Evolutionary conservation across 805 yeast species (phyloP).

Genomic region (Nakazawaea laoshanensis): DNA sequence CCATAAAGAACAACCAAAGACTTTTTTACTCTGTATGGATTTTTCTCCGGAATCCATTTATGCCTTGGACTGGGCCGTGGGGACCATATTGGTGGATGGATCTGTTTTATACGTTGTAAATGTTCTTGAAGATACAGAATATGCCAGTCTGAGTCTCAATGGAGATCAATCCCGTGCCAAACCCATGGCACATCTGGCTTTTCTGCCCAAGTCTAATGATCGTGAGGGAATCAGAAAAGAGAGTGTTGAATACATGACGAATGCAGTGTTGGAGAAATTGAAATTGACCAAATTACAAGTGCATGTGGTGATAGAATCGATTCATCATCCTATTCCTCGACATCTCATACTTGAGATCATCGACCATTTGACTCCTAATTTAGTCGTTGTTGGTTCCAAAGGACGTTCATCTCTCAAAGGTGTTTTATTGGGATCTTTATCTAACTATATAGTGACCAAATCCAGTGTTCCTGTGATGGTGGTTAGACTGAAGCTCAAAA

Average conservation of each 20-base stretch:
- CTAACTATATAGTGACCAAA: conserved; percentile 65
- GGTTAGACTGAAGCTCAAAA: conserved; percentile 63
- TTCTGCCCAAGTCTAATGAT: conserved; percentile 8
- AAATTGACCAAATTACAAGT: conserved; percentile 63
- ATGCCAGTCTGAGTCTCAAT: conserved; percentile 24
- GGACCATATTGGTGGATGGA: conserved; percentile 76
- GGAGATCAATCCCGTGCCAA: conserved; percentile 20
- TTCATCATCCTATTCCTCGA: conserved; percentile 69
- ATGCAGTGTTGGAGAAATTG: conserved; percentile 32
- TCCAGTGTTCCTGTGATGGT: conserved; percentile 77
- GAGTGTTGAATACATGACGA: conserved; percentile 35
- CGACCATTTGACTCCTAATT: conserved; percentile 62
- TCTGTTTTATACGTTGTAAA: conserved; percentile 70
- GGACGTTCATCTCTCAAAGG: conserved; percentile 70
- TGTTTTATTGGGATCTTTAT: conserved; percentile 62
- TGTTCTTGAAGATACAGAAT: conserved; percentile 38
- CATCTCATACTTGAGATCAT: conserved; percentile 63
- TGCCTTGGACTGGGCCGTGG: conserved; percentile 84
- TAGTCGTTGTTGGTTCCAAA: conserved; percentile 69
- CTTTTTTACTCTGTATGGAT: conserved; percentile 74
- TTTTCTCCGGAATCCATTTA: conserved; percentile 74
- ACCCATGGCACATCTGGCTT: conserved; percentile 9
- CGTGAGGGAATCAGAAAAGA: conserved; percentile 31
- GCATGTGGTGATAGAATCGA: conserved; percentile 64
- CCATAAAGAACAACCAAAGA: conserved; percentile 27